These are phyloP conservation scores for Lentinula aciculospora DNA, from an alignment of 768 basidiomycete genomes.

Conservation along the genomic window DNA sequence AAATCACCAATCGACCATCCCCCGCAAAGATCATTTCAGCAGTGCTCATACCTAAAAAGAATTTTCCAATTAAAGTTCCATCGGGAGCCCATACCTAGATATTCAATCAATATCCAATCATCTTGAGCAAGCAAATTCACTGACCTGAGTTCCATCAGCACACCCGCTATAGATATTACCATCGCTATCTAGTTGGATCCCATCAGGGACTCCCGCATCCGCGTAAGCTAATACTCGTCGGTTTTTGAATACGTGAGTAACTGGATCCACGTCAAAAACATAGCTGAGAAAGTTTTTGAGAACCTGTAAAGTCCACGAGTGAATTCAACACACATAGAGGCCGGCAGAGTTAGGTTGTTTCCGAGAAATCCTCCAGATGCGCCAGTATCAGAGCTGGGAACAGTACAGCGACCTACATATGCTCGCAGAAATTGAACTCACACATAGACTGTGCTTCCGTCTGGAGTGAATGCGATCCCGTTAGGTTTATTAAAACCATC, in stretches of 20 bases:
- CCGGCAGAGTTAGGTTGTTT: conserved; percentile 16
- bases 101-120: background rate
- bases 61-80: conserved; percentile 59
- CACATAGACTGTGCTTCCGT: conserved; percentile 66
- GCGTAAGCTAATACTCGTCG: conserved; percentile 47
- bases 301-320: background rate
- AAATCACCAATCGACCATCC: conserved; percentile 34
- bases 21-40: conserved; percentile 44
- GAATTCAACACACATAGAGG: conserved; percentile 16
- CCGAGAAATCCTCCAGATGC: conserved; percentile 13
- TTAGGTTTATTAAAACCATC: conserved; percentile 72
- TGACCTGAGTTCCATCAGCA: conserved; percentile 59
- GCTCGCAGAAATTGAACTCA: background rate
- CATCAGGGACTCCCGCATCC: conserved; percentile 43
- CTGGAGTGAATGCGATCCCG: conserved; percentile 67
- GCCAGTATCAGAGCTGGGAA: conserved; percentile 19
- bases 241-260: conserved; percentile 34
- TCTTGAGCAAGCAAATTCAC: conserved; percentile 8
- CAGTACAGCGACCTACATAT: background rate
- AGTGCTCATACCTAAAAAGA: conserved; percentile 43
- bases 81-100: conserved; percentile 45
- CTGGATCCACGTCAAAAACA: conserved; percentile 42
- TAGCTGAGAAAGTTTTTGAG: conserved; percentile 27
- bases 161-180: conserved; percentile 48
- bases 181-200: conserved; percentile 41